These are phyloP conservation scores for Amborella trichopoda DNA, from an alignment of 164 flowering plant species.

Conservation along the genomic window DNA sequence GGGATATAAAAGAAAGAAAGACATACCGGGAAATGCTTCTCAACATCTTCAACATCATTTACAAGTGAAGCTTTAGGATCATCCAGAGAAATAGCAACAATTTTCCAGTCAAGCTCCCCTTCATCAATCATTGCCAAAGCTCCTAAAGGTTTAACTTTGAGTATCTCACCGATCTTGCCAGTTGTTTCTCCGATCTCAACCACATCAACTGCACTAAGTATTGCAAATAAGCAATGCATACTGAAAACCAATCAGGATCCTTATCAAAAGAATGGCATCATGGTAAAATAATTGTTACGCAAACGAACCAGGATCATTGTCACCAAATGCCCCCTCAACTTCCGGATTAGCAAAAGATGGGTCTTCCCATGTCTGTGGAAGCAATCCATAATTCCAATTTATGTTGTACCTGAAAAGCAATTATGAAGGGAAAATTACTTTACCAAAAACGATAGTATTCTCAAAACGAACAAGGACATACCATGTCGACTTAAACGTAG, in stretches of 20 bases:
- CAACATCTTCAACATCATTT: constrained; percentile 81
- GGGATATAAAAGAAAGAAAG: constrained; percentile 3
- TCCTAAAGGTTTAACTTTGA: constrained; percentile 82
- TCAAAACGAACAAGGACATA: too few relatives aligned
- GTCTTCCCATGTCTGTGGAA: constrained; percentile 99
- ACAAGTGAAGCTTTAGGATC: constrained; percentile 91
- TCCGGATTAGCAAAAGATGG: constrained; percentile 73
- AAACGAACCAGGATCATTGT: constrained; percentile 61
- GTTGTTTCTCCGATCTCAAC: constrained; percentile 87
- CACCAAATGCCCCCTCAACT: constrained; percentile 90
- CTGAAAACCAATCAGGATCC: too few relatives aligned
- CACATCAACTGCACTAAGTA: constrained; percentile 66
- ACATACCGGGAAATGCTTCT: constrained; percentile 89
- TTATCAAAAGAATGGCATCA: not conserved
- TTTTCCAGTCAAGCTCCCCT: constrained; percentile 99
- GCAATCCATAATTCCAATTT: constrained; percentile 94
- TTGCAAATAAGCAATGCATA: not conserved
- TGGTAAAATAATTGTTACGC: not conserved
- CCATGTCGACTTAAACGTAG: too few relatives aligned
- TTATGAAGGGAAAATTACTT: not conserved
- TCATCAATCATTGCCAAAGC: constrained; percentile 99
- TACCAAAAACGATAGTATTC: not conserved
- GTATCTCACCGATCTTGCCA: constrained; percentile 66
- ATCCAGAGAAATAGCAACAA: constrained; percentile 91
- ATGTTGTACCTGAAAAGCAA: constrained; percentile 53